Percentiles rank a stretch among this genome's conserved stretches.
Evolutionary conservation across 2,329 filamentous ascomycete genomes (phyloP).

Genomic region (Hypoxylon sp.): DNA sequence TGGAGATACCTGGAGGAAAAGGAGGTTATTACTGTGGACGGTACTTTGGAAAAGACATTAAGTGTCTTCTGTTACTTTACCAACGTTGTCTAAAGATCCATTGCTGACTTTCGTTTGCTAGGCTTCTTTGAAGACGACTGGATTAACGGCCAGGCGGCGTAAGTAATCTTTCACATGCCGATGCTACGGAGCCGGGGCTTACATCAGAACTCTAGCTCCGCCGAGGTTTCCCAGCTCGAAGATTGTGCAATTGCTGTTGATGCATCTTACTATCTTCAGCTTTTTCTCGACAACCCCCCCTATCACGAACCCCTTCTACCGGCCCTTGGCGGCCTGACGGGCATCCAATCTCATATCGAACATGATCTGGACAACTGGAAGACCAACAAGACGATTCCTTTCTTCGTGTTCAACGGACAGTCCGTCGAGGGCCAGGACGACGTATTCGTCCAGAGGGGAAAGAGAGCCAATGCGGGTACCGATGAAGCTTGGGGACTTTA

Average conservation of each 20-base stretch:
- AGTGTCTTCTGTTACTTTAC: neutral
- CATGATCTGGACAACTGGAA: constrained; percentile 80
- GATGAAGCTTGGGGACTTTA: constrained; percentile 89
- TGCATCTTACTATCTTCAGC: constrained; percentile 87
- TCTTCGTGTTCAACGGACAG: constrained; percentile 94
- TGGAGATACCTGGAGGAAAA: constrained; percentile 1
- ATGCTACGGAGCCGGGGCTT: constrained; percentile 14
- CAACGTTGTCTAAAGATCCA: neutral
- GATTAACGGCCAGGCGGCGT: constrained; percentile 54
- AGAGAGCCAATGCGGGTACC: constrained; percentile 75
- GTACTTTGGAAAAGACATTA: constrained; percentile 13
- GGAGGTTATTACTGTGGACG: constrained; percentile 4
- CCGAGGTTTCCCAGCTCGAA: constrained; percentile 76
- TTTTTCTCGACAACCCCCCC: constrained; percentile 76
- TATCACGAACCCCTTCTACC: constrained; percentile 89
- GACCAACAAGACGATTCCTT: constrained; percentile 75
- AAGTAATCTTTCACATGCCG: constrained; percentile 32
- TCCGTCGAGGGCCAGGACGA: constrained; percentile 81
- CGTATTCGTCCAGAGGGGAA: constrained; percentile 71
- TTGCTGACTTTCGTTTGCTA: constrained; percentile 45
- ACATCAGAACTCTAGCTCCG: constrained; percentile 57
- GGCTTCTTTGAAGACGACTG: constrained; percentile 56
- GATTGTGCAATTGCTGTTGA: constrained; percentile 85
- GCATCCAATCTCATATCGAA: constrained; percentile 79
- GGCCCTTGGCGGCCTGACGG: constrained; percentile 89